phyloP scores from a whole-genome alignment of 192 early-diverging fungal species.

The Entomortierella parvispora region DNA sequence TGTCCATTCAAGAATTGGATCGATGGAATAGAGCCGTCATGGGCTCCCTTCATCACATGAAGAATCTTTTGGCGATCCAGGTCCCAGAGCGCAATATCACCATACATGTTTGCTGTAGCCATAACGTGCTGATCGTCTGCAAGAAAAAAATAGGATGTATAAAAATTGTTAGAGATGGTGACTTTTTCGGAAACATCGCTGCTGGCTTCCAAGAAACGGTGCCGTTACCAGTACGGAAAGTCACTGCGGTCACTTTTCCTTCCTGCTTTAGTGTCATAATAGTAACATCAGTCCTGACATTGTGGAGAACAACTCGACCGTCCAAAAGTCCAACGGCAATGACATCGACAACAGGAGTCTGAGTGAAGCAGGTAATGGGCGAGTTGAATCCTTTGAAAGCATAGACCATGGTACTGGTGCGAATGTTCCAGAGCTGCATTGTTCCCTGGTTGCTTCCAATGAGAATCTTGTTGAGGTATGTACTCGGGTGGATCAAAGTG shows the following conservation, averaged over 20 bases:
- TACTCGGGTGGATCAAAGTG: constrained; percentile 89
- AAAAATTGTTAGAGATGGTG: background rate
- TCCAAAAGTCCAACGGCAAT: constrained; percentile 92
- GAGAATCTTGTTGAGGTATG: constrained; percentile 97
- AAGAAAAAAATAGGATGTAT: constrained; percentile 5
- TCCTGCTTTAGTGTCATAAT: constrained; percentile 87
- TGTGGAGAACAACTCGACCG: constrained; percentile 86
- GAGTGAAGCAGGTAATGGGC: constrained; percentile 80
- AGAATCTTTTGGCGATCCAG: constrained; percentile 77
- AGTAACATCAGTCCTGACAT: constrained; percentile 82
- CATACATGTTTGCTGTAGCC: constrained; percentile 89
- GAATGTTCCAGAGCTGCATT: constrained; percentile 97
- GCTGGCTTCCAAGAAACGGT: background rate
- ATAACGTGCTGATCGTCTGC: constrained; percentile 86
- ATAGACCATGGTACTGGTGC: constrained; percentile 80
- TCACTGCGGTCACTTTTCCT: constrained; percentile 86
- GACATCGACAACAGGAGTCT: constrained; percentile 94
- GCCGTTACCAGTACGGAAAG: constrained; percentile 85
- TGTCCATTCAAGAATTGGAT: constrained; percentile 85
- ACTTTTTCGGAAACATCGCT: background rate
- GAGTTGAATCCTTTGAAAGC: constrained; percentile 80
- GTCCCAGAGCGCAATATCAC: constrained; percentile 95
- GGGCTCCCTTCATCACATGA: constrained; percentile 87
- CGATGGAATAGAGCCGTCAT: constrained; percentile 80
- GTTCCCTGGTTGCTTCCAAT: constrained; percentile 85